These are phyloP conservation scores for Septoria petroselini DNA, from an alignment of 2,329 filamentous ascomycete genomes.

Conservation along the genomic window DNA sequence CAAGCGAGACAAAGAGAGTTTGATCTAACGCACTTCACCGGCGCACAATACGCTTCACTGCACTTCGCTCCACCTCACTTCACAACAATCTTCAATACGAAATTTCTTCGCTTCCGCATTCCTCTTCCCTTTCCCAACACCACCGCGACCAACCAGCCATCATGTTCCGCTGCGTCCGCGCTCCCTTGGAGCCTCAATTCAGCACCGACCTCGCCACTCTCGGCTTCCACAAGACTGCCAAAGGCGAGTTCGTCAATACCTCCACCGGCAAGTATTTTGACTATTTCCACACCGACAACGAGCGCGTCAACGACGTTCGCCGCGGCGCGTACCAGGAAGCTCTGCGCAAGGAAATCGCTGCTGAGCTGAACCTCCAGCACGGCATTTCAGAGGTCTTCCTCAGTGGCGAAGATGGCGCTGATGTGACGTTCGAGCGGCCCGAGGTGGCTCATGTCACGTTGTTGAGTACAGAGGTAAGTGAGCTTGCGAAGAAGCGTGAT, in stretches of 20 bases:
- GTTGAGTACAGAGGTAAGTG: conserved; percentile 53
- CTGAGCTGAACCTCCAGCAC: conserved; percentile 18
- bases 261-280: conserved; percentile 66
- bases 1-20: conserved; percentile 5
- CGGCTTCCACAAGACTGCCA: conserved; percentile 53
- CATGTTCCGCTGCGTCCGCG: conserved; percentile 71
- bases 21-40: neutral
- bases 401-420: conserved; percentile 14
- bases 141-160: neutral
- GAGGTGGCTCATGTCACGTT: conserved; percentile 65
- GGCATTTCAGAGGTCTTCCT: conserved; percentile 32
- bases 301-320: conserved; percentile 73
- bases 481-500: conserved; percentile 54
- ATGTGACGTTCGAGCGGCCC: conserved; percentile 19
- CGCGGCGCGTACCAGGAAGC: conserved; percentile 61
- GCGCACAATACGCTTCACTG: conserved; percentile 1
- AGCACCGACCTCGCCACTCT: conserved; percentile 64
- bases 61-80: neutral
- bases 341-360: conserved; percentile 30
- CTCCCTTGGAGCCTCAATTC: conserved; percentile 69
- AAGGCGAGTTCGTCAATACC: conserved; percentile 25
- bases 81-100: neutral
- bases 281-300: conserved; percentile 69
- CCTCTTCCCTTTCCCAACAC: neutral
- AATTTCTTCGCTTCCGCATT: neutral